phyloP scores from a whole-genome alignment of 805 yeast genomes.

The Wickerhamomyces canadensis region DNA sequence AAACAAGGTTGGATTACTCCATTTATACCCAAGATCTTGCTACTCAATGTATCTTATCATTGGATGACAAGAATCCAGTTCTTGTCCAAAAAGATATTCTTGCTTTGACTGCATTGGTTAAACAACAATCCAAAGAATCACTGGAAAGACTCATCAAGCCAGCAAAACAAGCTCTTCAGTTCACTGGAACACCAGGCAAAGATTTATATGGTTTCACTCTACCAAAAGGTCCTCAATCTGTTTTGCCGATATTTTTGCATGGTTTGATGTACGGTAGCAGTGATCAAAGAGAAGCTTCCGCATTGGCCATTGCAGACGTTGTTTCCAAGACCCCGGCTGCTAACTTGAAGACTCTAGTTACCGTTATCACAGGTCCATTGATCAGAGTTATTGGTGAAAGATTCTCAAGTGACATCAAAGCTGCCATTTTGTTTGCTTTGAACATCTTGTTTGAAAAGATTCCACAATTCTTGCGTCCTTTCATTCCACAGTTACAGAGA shows the following conservation, averaged over 20 bases:
- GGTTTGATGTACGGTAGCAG: conserved; percentile 91
- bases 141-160: conserved; percentile 76
- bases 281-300: conserved; percentile 80
- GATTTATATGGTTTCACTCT: conserved; percentile 67
- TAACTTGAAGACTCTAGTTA: conserved; percentile 79
- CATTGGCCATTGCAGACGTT: conserved; percentile 82
- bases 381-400: conserved; percentile 98
- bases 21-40: conserved; percentile 73
- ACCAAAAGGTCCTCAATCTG: conserved; percentile 81
- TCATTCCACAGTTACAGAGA: conserved; percentile 95
- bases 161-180: conserved; percentile 65
- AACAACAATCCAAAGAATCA: conserved; percentile 67
- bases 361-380: conserved; percentile 93
- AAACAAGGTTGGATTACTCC: conserved; percentile 63
- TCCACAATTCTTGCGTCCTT: conserved; percentile 89
- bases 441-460: conserved; percentile 72
- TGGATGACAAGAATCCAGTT: conserved; percentile 62
- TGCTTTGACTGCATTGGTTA: conserved; percentile 60
- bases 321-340: conserved; percentile 83
- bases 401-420: conserved; percentile 83
- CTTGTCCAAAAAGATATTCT: conserved; percentile 63
- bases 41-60: conserved; percentile 57
- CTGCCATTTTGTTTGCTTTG: conserved; percentile 86
- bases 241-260: conserved; percentile 87
- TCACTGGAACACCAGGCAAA: conserved; percentile 56